Evolutionary conservation across 352 stramenopile genomes (phyloP), one percentile per base, ranked within the genome.

Genomic region (Phytophthora citrophthora): DNA sequence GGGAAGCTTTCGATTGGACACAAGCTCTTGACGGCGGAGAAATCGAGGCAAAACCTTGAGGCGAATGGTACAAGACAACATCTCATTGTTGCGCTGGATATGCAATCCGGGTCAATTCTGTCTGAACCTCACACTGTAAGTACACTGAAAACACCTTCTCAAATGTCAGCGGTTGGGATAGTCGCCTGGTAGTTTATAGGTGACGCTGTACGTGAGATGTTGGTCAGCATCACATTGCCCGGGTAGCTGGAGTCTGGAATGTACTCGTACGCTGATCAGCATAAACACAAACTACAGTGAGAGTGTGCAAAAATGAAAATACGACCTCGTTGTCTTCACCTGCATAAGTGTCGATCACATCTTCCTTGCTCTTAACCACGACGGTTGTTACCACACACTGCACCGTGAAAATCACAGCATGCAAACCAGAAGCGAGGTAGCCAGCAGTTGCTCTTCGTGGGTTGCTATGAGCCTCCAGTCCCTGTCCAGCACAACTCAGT

Each of bases 301-400:
- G 29, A 34, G 12, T 2, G 7, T 10, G 9, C 15, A 44, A 18
- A 12, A 54, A 32, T 23, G 44, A 24, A 47, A 49, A 39, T 39
- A 60, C 11, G n/a, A 20, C 3, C 11, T 32, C 7, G 29, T 32
- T 32, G 29, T 1, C 15, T 26, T 31, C n/a, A 94, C 86, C 86
- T 43, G 86, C 86, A 44, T 93, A 94, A 0, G 86, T 94, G 49
- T 94, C 86, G 38, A 94, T 94, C 13, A 92, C 82, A 61, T 91
- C 86, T 68, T 94, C 83, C 64, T 91, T 92, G 9, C 78, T 87
- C 61, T 90, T 82, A 24, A 90, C 69, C 20, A 94, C 70, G 38
- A 86, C 59, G 32, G 68, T 81, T 3, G 86, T 93, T 29, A 91
- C 75, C 0, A 58, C 61, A 39, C 83, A 65, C 44, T 94, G 86